phyloP scores from a whole-genome alignment of 2,329 filamentous ascomycete genomes.

The Colletotrichum siamense region DNA sequence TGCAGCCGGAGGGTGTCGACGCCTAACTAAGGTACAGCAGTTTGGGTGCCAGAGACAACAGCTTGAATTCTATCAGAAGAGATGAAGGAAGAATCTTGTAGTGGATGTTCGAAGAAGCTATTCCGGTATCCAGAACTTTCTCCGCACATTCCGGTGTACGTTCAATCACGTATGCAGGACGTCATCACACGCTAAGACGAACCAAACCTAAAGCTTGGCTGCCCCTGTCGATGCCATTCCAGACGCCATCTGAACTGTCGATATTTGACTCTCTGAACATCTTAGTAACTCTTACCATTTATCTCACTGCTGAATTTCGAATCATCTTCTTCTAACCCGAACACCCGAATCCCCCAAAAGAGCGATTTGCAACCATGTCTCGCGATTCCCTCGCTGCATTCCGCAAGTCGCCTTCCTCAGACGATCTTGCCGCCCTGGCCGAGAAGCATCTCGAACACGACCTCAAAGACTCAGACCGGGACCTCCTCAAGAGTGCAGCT shows the following conservation, averaged over 20 bases:
- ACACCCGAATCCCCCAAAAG: background rate
- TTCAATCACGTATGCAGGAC: constrained; percentile 1
- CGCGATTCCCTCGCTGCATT: constrained; percentile 35
- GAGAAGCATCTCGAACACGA: constrained; percentile 65
- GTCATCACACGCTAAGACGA: background rate
- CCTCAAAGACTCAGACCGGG: constrained; percentile 59
- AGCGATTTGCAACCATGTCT: background rate
- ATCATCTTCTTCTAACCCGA: background rate
- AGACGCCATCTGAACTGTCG: background rate
- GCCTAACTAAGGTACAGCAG: background rate
- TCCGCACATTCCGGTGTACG: background rate
- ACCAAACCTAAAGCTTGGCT: background rate
- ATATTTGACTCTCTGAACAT: background rate
- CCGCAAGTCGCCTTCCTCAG: constrained; percentile 38
- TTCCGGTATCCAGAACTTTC: background rate
- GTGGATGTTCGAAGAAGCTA: background rate
- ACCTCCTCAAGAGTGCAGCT: constrained; percentile 60
- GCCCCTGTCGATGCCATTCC: background rate
- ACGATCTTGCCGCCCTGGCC: constrained; percentile 59
- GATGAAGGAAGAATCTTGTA: background rate
- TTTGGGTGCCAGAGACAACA: background rate
- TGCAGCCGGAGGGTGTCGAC: background rate
- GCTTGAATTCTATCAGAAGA: background rate
- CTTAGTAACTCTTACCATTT: background rate
- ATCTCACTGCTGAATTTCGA: background rate